Evolutionary conservation across 139 green algal species (phyloP).

Genomic region (Bryopsis sp.): DNA sequence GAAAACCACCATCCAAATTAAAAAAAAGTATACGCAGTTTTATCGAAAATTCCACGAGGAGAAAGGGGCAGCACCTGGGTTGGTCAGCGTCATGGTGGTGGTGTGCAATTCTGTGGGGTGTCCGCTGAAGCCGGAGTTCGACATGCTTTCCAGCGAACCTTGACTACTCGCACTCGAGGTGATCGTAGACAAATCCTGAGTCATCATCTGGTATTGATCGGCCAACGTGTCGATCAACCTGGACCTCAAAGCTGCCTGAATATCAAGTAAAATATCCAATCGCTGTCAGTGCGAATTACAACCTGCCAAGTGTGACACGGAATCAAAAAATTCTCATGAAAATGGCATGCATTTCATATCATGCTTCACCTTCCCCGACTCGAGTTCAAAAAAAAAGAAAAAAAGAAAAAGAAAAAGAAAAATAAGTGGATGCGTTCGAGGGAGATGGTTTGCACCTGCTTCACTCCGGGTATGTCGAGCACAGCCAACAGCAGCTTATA

Average conservation of each 20-base stretch:
- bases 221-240: background rate
- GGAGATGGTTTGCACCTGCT: background rate
- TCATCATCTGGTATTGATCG: conserved; percentile 15
- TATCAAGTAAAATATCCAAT: no score
- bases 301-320: no score
- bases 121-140: background rate
- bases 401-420: background rate
- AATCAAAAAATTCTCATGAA: no score
- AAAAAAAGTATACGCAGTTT: background rate
- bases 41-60: background rate
- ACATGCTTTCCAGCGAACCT: no score
- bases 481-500: conserved; percentile 10
- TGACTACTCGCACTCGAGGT: background rate
- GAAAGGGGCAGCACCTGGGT: background rate
- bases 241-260: conserved; percentile 2
- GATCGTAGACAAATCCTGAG: background rate
- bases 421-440: background rate
- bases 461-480: conserved; percentile 1
- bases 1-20: background rate
- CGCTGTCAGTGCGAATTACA: no score
- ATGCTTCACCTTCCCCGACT: no score
- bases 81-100: background rate
- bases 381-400: no score
- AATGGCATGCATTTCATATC: no score
- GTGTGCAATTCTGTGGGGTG: background rate